phyloP scores from a whole-genome alignment of 495 filamentous ascomycete species.

The Trichoderma reesei region DNA sequence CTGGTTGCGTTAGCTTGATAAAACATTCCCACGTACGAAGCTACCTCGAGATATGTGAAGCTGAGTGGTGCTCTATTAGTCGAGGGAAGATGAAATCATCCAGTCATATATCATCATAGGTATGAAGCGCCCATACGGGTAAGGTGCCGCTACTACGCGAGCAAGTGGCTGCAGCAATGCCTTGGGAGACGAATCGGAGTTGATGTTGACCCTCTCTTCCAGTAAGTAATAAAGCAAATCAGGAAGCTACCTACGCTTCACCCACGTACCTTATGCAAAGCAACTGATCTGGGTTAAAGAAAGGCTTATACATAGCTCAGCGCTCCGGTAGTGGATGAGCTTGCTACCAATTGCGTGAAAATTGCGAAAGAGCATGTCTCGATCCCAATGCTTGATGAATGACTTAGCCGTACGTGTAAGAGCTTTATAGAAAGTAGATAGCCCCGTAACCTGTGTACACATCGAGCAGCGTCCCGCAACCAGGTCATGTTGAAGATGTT shows the following conservation, averaged over 20 bases:
- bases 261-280: not conserved
- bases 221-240: not conserved
- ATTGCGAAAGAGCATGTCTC: not conserved
- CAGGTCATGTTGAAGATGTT: not conserved
- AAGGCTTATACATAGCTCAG: not conserved
- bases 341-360: not conserved
- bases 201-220: not conserved
- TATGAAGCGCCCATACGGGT: not conserved
- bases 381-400: not conserved
- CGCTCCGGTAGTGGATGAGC: not conserved
- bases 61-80: not conserved
- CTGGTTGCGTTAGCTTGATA: not conserved
- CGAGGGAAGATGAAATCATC: not conserved
- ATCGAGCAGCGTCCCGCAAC: not conserved
- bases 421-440: not conserved
- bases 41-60: not conserved
- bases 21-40: not conserved
- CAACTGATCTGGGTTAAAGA: not conserved
- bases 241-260: not conserved
- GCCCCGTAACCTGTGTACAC: not conserved
- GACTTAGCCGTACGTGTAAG: not conserved
- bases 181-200: not conserved
- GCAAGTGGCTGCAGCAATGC: not conserved
- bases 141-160: not conserved
- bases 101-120: not conserved